Conservation (phyloP, 2,329 filamentous ascomycete genomes). For the Trichoderma simmonsii region DNA sequence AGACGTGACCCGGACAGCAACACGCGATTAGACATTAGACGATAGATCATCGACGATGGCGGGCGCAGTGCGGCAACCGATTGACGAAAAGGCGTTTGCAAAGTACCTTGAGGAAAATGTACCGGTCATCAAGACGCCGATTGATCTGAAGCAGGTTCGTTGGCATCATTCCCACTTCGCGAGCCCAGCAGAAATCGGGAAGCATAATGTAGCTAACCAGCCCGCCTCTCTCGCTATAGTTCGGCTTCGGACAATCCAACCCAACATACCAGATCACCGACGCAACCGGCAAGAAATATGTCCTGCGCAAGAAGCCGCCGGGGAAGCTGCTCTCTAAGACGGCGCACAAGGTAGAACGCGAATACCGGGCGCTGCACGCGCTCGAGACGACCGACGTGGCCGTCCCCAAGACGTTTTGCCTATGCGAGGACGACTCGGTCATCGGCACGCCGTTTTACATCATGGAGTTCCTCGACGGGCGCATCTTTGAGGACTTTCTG, state of each 20-base stretch:
- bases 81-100: slow-evolving; percentile 77
- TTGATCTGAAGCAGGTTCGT: slow-evolving; percentile 78
- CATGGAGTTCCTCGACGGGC: slow-evolving; percentile 92
- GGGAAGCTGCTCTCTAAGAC: slow-evolving; percentile 89
- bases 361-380: slow-evolving; percentile 86
- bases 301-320: slow-evolving; percentile 97
- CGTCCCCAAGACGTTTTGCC: slow-evolving; percentile 75
- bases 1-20: not conserved
- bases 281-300: slow-evolving; percentile 67
- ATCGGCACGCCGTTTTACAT: slow-evolving; percentile 94
- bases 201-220: slow-evolving; percentile 5
- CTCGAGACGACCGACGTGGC: slow-evolving; percentile 76
- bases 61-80: slow-evolving; percentile 82
- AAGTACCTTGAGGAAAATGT: slow-evolving; percentile 74
- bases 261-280: slow-evolving; percentile 91
- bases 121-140: slow-evolving; percentile 76
- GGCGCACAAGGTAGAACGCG: slow-evolving; percentile 93
- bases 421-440: slow-evolving; percentile 78
- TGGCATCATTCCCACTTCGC: not conserved
- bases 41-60: slow-evolving; percentile 59
- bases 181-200: too few relatives aligned
- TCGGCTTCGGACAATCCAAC: slow-evolving; percentile 96
- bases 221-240: slow-evolving; percentile 51
- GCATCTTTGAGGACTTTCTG: slow-evolving; percentile 86
- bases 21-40: not conserved